Evolutionary conservation across 352 stramenopile species (phyloP).

Genomic region (Globisporangium rhizosaccharum): DNA sequence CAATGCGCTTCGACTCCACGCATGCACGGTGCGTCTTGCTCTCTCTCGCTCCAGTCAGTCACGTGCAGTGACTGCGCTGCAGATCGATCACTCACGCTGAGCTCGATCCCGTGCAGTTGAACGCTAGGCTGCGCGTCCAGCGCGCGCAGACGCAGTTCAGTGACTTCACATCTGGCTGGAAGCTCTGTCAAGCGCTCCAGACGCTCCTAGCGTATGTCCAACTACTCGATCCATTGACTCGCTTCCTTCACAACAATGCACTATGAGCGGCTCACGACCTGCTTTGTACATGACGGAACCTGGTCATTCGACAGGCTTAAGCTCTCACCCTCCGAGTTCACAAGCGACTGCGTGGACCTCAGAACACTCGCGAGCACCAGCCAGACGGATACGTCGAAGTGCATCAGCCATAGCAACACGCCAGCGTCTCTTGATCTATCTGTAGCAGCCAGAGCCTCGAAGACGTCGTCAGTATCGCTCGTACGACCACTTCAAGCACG

Average conservation of each 20-base stretch:
- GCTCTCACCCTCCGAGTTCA: constrained; percentile 14
- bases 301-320: not conserved
- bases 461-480: not conserved
- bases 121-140: constrained; percentile 10
- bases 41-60: not conserved
- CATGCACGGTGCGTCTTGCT: constrained; percentile 12
- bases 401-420: not conserved
- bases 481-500: not conserved
- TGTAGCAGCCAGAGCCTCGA: not conserved
- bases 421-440: too few species aligned
- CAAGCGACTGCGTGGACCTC: constrained; percentile 11
- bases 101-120: not conserved
- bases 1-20: constrained; percentile 21
- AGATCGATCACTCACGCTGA: not conserved
- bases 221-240: not conserved
- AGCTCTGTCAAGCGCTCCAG: constrained; percentile 26
- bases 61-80: not conserved
- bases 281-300: not conserved
- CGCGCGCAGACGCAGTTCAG: constrained; percentile 28
- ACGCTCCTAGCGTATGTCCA: constrained; percentile 13
- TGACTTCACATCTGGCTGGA: constrained; percentile 44
- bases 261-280: not conserved
- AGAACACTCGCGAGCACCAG: constrained; percentile 5
- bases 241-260: not conserved
- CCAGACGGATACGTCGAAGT: not conserved